Percentiles rank a stretch among this genome's conserved stretches.
Evolutionary conservation across 495 filamentous ascomycete genomes (phyloP).

Genomic region (Talaromyces liani): DNA sequence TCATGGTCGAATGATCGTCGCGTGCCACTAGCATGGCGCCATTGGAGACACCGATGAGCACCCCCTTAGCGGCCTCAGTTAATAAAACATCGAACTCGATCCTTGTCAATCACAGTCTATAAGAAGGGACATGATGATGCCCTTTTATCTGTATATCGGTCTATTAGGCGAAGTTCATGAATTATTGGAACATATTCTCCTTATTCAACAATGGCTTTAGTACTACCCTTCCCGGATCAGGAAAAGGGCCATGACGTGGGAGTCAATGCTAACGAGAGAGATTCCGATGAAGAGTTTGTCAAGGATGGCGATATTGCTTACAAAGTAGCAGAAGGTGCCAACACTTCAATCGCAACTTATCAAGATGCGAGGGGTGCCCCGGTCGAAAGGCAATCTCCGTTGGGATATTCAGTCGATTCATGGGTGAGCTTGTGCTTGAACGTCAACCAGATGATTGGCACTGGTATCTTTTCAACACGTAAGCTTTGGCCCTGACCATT

Average conservation of each 20-base stretch:
- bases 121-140: background rate
- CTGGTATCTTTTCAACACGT: conserved; percentile 60
- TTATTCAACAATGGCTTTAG: conserved; percentile 1
- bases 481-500: conserved; percentile 11
- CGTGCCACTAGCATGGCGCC: background rate
- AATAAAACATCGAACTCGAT: background rate
- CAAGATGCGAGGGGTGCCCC: conserved; percentile 59
- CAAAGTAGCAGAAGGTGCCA: conserved; percentile 34
- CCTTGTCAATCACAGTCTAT: background rate
- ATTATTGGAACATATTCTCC: background rate
- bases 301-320: conserved; percentile 5
- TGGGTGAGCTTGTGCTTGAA: conserved; percentile 55
- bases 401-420: conserved; percentile 52
- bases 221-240: conserved; percentile 4
- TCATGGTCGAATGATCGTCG: conserved; percentile 1
- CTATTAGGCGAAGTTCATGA: background rate
- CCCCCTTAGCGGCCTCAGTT: background rate
- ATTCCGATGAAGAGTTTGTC: background rate
- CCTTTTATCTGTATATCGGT: background rate
- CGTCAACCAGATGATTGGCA: conserved; percentile 59
- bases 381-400: conserved; percentile 48
- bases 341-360: conserved; percentile 47
- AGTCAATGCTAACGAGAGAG: background rate
- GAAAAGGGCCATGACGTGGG: conserved; percentile 4
- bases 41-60: conserved; percentile 4